phyloP scores from a whole-genome alignment of 78 protist genomes.

The Dictyostelium intermedium region DNA sequence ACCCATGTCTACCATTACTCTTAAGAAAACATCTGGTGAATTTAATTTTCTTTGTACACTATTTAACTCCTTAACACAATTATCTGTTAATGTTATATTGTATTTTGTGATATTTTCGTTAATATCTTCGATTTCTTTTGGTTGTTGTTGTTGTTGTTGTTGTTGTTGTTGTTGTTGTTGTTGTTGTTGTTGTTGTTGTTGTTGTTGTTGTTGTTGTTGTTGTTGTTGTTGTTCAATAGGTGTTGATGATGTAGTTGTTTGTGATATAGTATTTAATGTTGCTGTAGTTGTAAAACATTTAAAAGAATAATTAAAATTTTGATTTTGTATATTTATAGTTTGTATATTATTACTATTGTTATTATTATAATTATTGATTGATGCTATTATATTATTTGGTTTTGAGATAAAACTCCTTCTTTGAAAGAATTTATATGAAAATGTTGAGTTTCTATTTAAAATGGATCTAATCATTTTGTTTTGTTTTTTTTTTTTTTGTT shows the following conservation, averaged over 20 bases:
- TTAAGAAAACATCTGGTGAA: not conserved
- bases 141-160: not conserved
- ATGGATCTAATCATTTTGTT: not conserved
- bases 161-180: not conserved
- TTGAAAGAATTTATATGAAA: not conserved
- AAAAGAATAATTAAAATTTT: not conserved
- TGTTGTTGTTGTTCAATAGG: not conserved
- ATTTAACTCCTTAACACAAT: constrained; percentile 23
- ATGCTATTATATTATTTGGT: not conserved
- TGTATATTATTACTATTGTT: not conserved
- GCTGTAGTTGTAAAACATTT: not conserved
- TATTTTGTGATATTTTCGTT: not conserved
- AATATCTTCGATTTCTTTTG: not conserved
- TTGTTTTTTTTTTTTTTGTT: not conserved
- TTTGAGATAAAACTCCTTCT: not conserved
- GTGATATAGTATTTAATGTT: not conserved
- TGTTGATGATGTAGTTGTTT: not conserved
- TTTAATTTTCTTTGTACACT: not conserved
- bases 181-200: not conserved
- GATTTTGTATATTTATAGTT: not conserved
- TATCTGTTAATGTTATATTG: constrained; percentile 6
- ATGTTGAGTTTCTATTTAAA: not conserved
- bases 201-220: not conserved
- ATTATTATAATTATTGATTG: not conserved
- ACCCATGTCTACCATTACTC: constrained; percentile 80